Evolutionary conservation across 257 asterid species (phyloP).

Genomic region (Orobanche coerulescens): DNA sequence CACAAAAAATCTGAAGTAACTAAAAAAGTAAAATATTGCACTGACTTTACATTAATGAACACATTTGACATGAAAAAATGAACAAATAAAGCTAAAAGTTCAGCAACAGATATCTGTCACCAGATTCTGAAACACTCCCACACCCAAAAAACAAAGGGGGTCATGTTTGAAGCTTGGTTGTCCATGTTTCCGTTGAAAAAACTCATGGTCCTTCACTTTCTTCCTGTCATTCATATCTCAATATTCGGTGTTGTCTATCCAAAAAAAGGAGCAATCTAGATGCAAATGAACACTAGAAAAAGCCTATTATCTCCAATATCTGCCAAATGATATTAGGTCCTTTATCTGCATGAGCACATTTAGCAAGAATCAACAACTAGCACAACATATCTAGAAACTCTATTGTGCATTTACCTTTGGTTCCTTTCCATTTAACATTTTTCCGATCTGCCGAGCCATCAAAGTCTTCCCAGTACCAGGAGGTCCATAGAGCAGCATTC

Average conservation of each 20-base stretch:
- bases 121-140: background rate
- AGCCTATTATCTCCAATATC: slow-evolving; percentile 1
- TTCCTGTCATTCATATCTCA: background rate
- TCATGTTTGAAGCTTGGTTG: background rate
- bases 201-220: background rate
- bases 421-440: slow-evolving; percentile 93
- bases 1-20: background rate
- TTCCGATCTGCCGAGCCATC: slow-evolving; percentile 99
- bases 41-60: background rate
- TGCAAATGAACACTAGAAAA: background rate
- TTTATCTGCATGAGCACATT: slow-evolving; percentile 4
- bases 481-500: slow-evolving; percentile 97
- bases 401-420: slow-evolving; percentile 62
- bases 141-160: background rate
- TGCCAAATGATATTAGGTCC: background rate
- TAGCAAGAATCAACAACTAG: slow-evolving; percentile 19
- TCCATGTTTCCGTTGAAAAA: background rate
- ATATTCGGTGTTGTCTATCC: background rate
- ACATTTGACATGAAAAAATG: background rate
- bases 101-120: background rate
- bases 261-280: background rate
- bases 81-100: background rate
- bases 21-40: background rate
- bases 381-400: slow-evolving; percentile 13
- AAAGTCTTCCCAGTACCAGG: slow-evolving; percentile 99